These are phyloP conservation scores for Diutina neorugosa DNA, from an alignment of 1,139 yeast species.

Conservation along the genomic window DNA sequence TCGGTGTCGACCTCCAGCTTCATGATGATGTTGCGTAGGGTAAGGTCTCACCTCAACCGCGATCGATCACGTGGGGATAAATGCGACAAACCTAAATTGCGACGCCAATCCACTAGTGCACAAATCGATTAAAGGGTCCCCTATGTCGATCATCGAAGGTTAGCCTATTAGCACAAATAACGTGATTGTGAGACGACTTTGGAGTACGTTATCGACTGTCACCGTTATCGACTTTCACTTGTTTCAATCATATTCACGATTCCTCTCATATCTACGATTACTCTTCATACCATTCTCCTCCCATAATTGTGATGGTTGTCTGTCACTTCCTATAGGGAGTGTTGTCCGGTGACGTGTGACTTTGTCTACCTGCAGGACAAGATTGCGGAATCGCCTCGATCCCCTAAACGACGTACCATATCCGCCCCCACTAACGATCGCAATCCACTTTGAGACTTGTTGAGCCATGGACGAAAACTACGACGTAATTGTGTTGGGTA, in stretches of 20 bases:
- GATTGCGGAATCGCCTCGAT: neutral
- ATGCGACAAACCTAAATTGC: neutral
- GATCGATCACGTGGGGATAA: neutral
- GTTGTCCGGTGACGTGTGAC: neutral
- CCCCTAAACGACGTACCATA: neutral
- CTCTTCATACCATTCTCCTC: no score
- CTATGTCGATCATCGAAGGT: no score
- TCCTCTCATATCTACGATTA: no score
- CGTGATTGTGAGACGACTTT: no score
- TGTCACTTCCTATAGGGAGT: no score
- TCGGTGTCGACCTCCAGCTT: slow-evolving; percentile 14
- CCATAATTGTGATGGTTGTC: no score
- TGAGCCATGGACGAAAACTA: slow-evolving; percentile 78
- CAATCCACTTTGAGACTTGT: neutral
- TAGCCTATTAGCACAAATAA: no score
- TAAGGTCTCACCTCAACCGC: neutral
- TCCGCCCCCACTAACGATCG: neutral
- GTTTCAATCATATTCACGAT: no score
- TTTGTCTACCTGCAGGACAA: neutral
- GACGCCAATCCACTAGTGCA: neutral
- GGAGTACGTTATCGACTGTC: no score
- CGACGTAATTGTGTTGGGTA: slow-evolving; percentile 72
- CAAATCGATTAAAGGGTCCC: no score
- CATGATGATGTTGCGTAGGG: neutral
- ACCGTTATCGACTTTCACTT: no score